Evolutionary conservation across 2,329 filamentous ascomycete genomes (phyloP), one percentile per base, ranked within the genome.

Genomic region (Verticillium albo-atrum): DNA sequence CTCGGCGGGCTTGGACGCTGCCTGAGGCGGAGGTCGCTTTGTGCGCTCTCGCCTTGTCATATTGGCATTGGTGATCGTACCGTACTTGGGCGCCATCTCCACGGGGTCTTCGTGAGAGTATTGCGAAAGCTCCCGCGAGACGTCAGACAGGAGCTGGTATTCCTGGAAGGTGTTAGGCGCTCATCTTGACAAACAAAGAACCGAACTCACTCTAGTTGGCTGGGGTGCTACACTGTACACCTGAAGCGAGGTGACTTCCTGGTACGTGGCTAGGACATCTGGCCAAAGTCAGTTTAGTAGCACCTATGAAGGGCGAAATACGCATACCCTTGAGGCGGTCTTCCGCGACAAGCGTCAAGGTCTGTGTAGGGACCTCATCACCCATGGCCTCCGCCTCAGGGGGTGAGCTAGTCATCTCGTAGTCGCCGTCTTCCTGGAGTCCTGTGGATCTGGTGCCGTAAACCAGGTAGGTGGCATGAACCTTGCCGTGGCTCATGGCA

Each of bases 391-490:
- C 81, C 53, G 75, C 74, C 6, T 85, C 82, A 17, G 84, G 83
- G 69, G 85, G 80, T 6, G 89, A 90, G 73, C 87, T 88, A 55
- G 80, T 83, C 75, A 91, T 89, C 52, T 88, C 86, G 60, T 92
- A 84, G 57, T 90, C 88, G n/a, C 78, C 84, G 66, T 89, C 81
- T 35, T 80, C 76, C 26, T 74, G 68, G 15, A 74, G 72, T 20
- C 70, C 69, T 6, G 68, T 68, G 57, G 74, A 79, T 68, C 85
- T 89, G 25, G 79, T 83, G 42, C 94, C 95, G 56, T 88, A 89
- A 53, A 99, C 71, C 55, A 97, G 79, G 74, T 97, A 99, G n/a
- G 92, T 97, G 52, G 94, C 95, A 75, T 96, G 86, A n/a, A 97
- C 80, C 27, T 86, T 88, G 25, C 86, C 83, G 0, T 89, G 82